These are phyloP conservation scores for Hordeum marinum DNA, from an alignment of 176 grass and related monocot genomes.

Conservation along the genomic window DNA sequence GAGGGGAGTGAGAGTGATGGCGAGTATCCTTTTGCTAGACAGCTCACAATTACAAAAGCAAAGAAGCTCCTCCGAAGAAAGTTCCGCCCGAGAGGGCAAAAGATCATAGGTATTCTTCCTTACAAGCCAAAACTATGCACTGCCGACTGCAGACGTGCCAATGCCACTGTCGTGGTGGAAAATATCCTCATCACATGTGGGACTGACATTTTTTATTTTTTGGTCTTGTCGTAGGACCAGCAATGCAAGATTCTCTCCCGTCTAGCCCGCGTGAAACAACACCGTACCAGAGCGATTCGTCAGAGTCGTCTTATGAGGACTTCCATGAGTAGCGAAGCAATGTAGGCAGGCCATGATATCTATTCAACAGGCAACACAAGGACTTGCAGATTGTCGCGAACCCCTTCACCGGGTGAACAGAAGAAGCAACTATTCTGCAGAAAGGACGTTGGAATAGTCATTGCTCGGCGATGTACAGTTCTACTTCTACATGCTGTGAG, in stretches of 20 bases:
- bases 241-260: constrained; percentile 18
- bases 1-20: constrained; percentile 96
- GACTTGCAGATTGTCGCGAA: neutral
- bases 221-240: neutral
- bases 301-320: constrained; percentile 84
- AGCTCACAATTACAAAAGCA: constrained; percentile 87
- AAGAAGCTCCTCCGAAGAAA: constrained; percentile 86
- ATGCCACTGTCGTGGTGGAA: neutral
- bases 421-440: neutral
- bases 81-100: constrained; percentile 80
- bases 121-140: neutral
- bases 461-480: neutral
- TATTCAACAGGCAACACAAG: neutral
- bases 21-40: constrained; percentile 78
- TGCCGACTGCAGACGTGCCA: neutral
- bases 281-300: constrained; percentile 93
- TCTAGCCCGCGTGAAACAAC: constrained; percentile 30
- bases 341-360: neutral
- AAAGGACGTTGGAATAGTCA: neutral
- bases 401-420: neutral
- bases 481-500: neutral
- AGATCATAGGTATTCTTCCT: constrained; percentile 58
- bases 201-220: neutral
- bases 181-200: neutral
- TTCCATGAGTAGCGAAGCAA: constrained; percentile 57